Base-by-base conservation (phyloP, 257 asterid genomes). In the Pogostemon cablin region DNA sequence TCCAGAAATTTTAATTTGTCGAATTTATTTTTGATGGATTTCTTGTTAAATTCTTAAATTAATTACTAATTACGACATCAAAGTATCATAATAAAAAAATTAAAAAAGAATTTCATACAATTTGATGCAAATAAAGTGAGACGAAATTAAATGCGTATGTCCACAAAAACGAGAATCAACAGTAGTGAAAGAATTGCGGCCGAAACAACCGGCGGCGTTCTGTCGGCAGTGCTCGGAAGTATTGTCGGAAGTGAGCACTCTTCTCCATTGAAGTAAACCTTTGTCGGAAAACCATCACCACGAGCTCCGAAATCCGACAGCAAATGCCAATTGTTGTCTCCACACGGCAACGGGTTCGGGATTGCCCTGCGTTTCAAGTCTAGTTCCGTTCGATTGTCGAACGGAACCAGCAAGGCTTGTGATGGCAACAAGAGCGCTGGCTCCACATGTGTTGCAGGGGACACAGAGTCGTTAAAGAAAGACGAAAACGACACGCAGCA, bases 401-500 rank as follows among this genome's bases (percentile, higher is more conserved):
- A 90, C 3, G 96, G 95, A 63, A 85, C 75, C 2, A 90, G 67
- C 9, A 85, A 86, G 3, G 89, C 85, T 12, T 90, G 74, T 0
- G 96, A 5, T 0, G 96, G 91, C 9, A 90, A 73, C 9, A 88
- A 82, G 1, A 90, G 71, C 0, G 96, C 78, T 1, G 83, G 76
- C 9, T 78, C 87, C 95, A 4, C 96, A 90, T 0, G 93, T 86
- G 41, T 77, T 81, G 86, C 97, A 90, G 4, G 97, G 97, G 25
- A 90, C 35, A 85, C 84, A 2, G 97, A 86, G 6, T 86, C 87
- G 1, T 88, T 85, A 75, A 82, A 90, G 81, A 81, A 90, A 0
- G 97, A 68, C 0, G 97, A 88, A 73, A 90, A 88, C 4, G 93
- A 83, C 2, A 90, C 97, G 7, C 97, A 88, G 3, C 97, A 90